Percentiles rank a stretch among this genome's conserved stretches.
Conservation (phyloP, 2,329 filamentous ascomycete species). For the Fusarium sp. region DNA sequence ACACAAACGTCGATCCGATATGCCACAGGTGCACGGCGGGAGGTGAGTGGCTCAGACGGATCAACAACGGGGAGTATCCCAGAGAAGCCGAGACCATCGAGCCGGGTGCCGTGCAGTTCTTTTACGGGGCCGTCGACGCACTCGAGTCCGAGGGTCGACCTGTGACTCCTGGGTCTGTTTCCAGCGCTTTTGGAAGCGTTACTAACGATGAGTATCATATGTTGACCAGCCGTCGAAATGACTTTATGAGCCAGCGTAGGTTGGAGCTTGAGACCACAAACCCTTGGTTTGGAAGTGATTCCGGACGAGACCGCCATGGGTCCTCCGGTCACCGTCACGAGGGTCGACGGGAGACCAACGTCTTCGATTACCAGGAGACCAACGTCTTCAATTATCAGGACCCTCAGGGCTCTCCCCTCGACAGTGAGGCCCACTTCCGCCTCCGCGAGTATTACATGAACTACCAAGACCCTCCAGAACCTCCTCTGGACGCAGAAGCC, state of each 20-base stretch:
- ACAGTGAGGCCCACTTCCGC: too few species aligned
- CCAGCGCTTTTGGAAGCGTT: neutral
- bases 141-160: neutral
- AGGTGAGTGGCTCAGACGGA: neutral
- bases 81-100: constrained; percentile 5
- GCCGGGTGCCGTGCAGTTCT: constrained; percentile 26
- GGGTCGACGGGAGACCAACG: neutral
- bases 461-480: neutral
- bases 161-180: neutral
- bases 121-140: constrained; percentile 23
- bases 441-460: neutral
- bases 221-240: constrained; percentile 7
- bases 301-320: neutral
- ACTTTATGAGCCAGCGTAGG: neutral
- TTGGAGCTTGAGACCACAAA: neutral
- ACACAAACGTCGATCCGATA: neutral
- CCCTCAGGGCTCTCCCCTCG: too few species aligned
- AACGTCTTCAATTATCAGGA: too few species aligned
- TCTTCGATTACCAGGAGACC: neutral
- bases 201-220: constrained; percentile 16
- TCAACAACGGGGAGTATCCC: constrained; percentile 25
- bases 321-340: neutral
- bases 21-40: constrained; percentile 32
- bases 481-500: neutral
- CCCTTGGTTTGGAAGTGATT: neutral